Base-by-base conservation (phyloP, 2,329 filamentous ascomycete species). In the Diaporthe ampelina region DNA sequence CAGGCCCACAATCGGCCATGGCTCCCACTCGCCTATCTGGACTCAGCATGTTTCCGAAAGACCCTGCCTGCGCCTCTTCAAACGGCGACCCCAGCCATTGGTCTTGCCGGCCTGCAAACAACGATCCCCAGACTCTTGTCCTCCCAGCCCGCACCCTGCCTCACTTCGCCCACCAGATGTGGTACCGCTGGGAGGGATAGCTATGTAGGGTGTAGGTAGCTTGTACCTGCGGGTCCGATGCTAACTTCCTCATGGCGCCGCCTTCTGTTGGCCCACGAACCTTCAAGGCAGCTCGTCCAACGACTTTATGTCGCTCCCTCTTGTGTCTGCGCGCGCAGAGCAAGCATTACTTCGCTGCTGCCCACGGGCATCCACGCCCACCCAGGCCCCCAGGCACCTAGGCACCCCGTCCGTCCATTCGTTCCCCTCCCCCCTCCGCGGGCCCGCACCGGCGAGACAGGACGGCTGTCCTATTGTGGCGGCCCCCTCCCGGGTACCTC, bases 21-120 rank as follows among this genome's bases (percentile, higher is more conserved):
- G 73, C 73, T 72, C 67, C 35, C 40, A 45, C 73, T 74, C 73
- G 73, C 58, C 58, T 72, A 74, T 74, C 73, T 74, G 40, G 68
- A 65, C 56, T 72, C 73, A 74, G 73, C 73, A 74, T 72, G 68
- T 58, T 72, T 58, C 73, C 73, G 73, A 40, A 54, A 43, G 50
- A 72, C 73, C 73, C 73, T 72, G 59, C 71, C 71, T 73, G 70
- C 70, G 63, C 45, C 54, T 50, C 54, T 50, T 59, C 69, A 58
- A 52, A 65, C 35, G 58, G 65, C 54, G 48, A 52, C 56, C 63
- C 57, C 37, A 65, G 70, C 40, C 58, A 54, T 72, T 72, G 70
- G 48, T 17, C 57, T 35, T 43, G 54, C 19, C 43, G 37, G 65
- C 57, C 72, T 70, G 29, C 65, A 70, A 70, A 71, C 65, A 70